Evolutionary conservation across 1,139 yeast genomes (phyloP).

Genomic region (Suhomyces bokatorum): DNA sequence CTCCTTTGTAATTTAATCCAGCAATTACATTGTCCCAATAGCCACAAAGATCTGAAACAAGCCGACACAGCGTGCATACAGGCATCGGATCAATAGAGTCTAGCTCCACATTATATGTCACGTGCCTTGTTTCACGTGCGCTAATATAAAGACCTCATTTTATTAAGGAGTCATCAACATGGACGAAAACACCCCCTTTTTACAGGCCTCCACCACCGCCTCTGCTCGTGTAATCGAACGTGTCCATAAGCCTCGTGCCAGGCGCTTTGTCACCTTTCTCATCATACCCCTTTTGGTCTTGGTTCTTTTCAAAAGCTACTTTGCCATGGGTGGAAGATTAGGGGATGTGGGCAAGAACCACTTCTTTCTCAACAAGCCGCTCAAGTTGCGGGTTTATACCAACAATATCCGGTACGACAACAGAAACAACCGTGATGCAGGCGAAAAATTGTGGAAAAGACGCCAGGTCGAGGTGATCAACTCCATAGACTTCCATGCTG

Average conservation of each 20-base stretch:
- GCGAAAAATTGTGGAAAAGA: conserved; percentile 47
- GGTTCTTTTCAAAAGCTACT: conserved; percentile 5
- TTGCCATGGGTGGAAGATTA: conserved; percentile 5
- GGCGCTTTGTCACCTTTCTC: conserved; percentile 6
- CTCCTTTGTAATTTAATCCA: too few species aligned
- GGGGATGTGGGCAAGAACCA: conserved; percentile 3
- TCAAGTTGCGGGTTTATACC: conserved; percentile 45
- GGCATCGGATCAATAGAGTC: too few species aligned
- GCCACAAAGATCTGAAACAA: too few species aligned
- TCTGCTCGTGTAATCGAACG: background rate
- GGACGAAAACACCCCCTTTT: conserved; percentile 8
- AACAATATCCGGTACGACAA: conserved; percentile 56
- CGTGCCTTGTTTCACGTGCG: too few species aligned
- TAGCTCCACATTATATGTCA: too few species aligned
- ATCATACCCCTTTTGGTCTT: conserved; percentile 7
- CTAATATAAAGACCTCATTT: too few species aligned
- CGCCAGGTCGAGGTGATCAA: conserved; percentile 40
- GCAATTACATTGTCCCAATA: too few species aligned
- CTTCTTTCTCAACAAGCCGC: conserved; percentile 9
- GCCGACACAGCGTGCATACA: too few species aligned
- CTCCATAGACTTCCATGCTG: conserved; percentile 37
- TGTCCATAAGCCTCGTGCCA: background rate
- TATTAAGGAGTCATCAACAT: background rate
- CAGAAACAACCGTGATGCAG: conserved; percentile 24
- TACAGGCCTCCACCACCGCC: conserved; percentile 3